phyloP scores from a whole-genome alignment of 345 rosid genomes.

The Populus alba region DNA sequence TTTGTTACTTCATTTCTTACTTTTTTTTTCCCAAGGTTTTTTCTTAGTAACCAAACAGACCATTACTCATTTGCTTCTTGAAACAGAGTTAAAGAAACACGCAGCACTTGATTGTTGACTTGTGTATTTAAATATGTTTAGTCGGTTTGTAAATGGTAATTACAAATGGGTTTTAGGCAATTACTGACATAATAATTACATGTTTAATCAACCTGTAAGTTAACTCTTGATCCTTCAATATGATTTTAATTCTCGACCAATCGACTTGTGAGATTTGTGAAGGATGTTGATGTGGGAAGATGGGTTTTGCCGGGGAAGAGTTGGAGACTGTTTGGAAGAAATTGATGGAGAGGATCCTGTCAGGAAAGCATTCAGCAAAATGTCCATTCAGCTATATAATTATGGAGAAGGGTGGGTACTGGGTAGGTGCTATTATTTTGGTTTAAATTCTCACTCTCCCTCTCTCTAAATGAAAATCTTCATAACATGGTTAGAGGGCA shows the following conservation, averaged over 20 bases:
- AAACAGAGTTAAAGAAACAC: constrained; percentile 5
- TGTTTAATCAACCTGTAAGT: neutral
- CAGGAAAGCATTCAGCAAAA: constrained; percentile 98
- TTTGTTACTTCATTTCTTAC: neutral
- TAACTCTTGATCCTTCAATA: neutral
- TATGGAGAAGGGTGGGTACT: constrained; percentile 99
- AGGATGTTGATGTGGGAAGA: constrained; percentile 99
- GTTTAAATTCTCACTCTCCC: neutral
- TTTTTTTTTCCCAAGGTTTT: neutral
- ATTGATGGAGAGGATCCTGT: constrained; percentile 92
- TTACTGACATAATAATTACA: neutral
- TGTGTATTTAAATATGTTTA: neutral
- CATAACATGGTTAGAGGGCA: neutral
- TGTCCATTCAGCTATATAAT: constrained; percentile 99
- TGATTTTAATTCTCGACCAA: neutral
- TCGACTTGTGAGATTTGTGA: constrained; percentile 11
- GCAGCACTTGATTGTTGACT: neutral
- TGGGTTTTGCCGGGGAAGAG: constrained; percentile 86
- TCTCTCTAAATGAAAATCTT: neutral
- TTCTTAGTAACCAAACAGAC: constrained; percentile 20
- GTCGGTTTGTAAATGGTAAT: neutral
- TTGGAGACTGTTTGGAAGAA: constrained; percentile 73
- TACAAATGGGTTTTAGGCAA: constrained; percentile 13
- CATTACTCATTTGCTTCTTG: constrained; percentile 4
- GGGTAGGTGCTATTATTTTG: constrained; percentile 69